Conservation (phyloP, 2,329 filamentous ascomycete species). For the Curvularia sp. region DNA sequence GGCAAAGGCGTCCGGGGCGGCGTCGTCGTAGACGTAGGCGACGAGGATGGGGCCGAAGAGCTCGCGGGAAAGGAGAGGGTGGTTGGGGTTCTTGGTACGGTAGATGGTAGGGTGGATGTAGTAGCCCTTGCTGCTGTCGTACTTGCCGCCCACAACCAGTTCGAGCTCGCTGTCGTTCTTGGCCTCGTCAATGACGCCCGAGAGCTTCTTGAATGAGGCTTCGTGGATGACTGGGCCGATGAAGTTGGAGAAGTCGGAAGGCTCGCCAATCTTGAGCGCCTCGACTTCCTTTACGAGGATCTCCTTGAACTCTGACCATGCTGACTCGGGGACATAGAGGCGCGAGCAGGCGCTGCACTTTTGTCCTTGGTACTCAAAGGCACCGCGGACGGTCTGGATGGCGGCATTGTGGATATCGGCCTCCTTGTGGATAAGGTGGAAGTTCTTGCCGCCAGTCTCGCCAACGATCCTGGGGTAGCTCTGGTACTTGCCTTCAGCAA, state of each 20-base stretch:
- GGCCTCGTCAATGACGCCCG: slow-evolving; percentile 78
- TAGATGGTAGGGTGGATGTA: slow-evolving; percentile 87
- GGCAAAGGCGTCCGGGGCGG: slow-evolving; percentile 63
- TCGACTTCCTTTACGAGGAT: slow-evolving; percentile 72
- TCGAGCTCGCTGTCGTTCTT: slow-evolving; percentile 76
- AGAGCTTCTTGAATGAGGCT: slow-evolving; percentile 80
- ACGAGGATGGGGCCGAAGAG: slow-evolving; percentile 82
- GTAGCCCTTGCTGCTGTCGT: slow-evolving; percentile 80
- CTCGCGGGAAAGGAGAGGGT: slow-evolving; percentile 77
- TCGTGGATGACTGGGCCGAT: slow-evolving; percentile 87
- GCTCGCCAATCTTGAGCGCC: slow-evolving; percentile 73
- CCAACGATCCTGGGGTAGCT: slow-evolving; percentile 89
- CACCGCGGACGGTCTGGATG: slow-evolving; percentile 82
- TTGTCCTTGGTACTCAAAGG: slow-evolving; percentile 90
- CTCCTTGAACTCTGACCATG: slow-evolving; percentile 75
- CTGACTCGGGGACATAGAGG: slow-evolving; percentile 76
- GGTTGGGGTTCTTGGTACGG: slow-evolving; percentile 73
- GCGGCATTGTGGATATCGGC: slow-evolving; percentile 82
- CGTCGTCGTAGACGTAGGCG: slow-evolving; percentile 80
- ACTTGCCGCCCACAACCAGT: slow-evolving; percentile 76
- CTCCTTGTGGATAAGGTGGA: slow-evolving; percentile 79
- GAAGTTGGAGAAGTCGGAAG: slow-evolving; percentile 77
- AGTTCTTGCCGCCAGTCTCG: slow-evolving; percentile 94
- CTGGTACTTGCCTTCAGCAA: slow-evolving; percentile 80
- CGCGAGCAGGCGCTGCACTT: slow-evolving; percentile 89